phyloP scores from a whole-genome alignment of 192 early-diverging fungal genomes.

The Entomortierella beljakovae region DNA sequence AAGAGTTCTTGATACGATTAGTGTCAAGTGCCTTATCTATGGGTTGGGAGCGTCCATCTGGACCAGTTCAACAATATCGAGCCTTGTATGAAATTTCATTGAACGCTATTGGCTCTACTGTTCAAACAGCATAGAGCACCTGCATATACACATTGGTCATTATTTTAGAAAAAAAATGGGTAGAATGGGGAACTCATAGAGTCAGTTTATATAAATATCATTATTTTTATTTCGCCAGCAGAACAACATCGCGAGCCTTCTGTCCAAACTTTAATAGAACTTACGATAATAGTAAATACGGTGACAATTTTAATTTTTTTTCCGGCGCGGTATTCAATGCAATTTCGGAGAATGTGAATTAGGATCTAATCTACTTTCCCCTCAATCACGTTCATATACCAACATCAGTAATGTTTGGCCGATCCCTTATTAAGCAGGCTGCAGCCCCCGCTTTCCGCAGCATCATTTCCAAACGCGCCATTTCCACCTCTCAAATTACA shows the following conservation, averaged over 20 bases:
- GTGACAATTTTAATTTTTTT: too few species aligned
- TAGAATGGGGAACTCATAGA: too few species aligned
- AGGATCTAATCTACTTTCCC: neutral
- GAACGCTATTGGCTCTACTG: constrained; percentile 23
- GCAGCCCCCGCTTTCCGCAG: constrained; percentile 39
- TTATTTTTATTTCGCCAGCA: too few species aligned
- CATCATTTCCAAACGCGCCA: constrained; percentile 53
- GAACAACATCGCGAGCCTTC: too few species aligned
- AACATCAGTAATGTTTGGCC: constrained; percentile 44
- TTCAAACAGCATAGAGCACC: constrained; percentile 2
- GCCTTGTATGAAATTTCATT: constrained; percentile 54
- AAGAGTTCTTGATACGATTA: constrained; percentile 59
- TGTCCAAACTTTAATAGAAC: too few species aligned
- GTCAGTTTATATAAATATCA: too few species aligned
- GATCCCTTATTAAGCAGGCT: constrained; percentile 57
- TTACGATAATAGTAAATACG: too few species aligned
- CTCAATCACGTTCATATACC: neutral
- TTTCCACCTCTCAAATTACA: constrained; percentile 56
- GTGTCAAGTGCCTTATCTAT: constrained; percentile 58
- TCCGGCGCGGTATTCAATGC: too few species aligned
- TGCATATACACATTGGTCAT: neutral
- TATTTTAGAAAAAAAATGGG: too few species aligned
- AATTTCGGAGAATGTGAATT: neutral
- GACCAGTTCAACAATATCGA: constrained; percentile 62
- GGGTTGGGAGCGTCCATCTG: constrained; percentile 62